Evolutionary conservation across 768 basidiomycete species (phyloP).

Genomic region (Tulasnella sp.): DNA sequence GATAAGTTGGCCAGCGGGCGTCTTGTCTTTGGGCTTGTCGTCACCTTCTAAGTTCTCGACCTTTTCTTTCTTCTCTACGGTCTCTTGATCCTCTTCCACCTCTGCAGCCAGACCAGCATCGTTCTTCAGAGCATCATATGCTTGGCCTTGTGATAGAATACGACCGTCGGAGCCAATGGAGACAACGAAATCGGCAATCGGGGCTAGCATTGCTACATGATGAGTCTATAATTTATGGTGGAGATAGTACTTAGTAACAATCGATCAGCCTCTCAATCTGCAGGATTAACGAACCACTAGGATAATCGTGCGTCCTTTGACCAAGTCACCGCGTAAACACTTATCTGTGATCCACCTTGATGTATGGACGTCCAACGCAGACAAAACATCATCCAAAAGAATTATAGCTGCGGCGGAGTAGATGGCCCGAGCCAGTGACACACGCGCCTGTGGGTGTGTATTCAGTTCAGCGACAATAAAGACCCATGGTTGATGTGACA

Average conservation of each 20-base stretch:
- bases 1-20: constrained; percentile 53
- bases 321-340: constrained; percentile 37
- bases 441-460: constrained; percentile 37
- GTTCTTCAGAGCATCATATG: constrained; percentile 46
- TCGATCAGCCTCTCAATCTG: background rate
- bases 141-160: constrained; percentile 47
- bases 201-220: constrained; percentile 50
- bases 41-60: constrained; percentile 34
- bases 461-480: constrained; percentile 31
- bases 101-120: constrained; percentile 39
- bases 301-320: constrained; percentile 38
- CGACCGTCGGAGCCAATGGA: constrained; percentile 53
- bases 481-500: background rate
- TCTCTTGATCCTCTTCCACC: constrained; percentile 30
- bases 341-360: constrained; percentile 47
- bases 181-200: constrained; percentile 56
- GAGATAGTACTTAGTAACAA: background rate
- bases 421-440: constrained; percentile 56
- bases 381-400: constrained; percentile 68
- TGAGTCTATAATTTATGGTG: constrained; percentile 42
- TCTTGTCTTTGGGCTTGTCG: constrained; percentile 24
- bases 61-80: constrained; percentile 35
- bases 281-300: constrained; percentile 36
- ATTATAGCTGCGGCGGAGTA: constrained; percentile 60
- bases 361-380: constrained; percentile 58